Conservation (phyloP, 495 filamentous ascomycete genomes). For the Hypoxylon crocopeplum region DNA sequence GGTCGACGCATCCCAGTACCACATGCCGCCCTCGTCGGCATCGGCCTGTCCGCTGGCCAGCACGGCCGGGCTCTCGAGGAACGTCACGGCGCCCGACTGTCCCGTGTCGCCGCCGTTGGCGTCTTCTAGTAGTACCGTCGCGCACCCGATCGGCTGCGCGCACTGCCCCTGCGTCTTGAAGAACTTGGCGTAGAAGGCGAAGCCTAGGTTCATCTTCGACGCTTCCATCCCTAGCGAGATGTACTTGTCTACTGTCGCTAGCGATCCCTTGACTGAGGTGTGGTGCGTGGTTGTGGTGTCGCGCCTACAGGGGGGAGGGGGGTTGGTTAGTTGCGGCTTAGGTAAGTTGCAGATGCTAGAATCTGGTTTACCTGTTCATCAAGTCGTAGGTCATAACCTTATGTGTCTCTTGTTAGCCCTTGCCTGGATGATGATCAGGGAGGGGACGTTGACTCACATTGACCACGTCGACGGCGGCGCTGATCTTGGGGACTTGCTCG, state of each 20-base stretch:
- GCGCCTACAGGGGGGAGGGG: slow-evolving; percentile 47
- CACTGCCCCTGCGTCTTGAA: slow-evolving; percentile 59
- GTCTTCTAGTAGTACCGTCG: slow-evolving; percentile 61
- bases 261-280: slow-evolving; percentile 58
- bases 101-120: slow-evolving; percentile 63
- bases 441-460: slow-evolving; percentile 50
- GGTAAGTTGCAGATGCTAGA: neutral
- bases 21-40: slow-evolving; percentile 60
- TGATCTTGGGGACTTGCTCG: slow-evolving; percentile 64
- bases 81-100: slow-evolving; percentile 63
- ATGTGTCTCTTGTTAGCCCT: neutral
- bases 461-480: slow-evolving; percentile 65
- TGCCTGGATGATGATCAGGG: neutral
- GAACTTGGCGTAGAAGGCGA: slow-evolving; percentile 72
- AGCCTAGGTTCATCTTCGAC: slow-evolving; percentile 67
- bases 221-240: slow-evolving; percentile 58
- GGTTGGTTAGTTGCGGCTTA: neutral
- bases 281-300: slow-evolving; percentile 66
- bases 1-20: slow-evolving; percentile 62
- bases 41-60: slow-evolving; percentile 54
- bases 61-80: slow-evolving; percentile 39
- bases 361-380: slow-evolving; percentile 56
- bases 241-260: slow-evolving; percentile 61
- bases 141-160: slow-evolving; percentile 61
- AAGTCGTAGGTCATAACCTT: slow-evolving; percentile 70